Base-by-base conservation (phyloP, 805 yeast species). In the Soucietia sequanensis region DNA sequence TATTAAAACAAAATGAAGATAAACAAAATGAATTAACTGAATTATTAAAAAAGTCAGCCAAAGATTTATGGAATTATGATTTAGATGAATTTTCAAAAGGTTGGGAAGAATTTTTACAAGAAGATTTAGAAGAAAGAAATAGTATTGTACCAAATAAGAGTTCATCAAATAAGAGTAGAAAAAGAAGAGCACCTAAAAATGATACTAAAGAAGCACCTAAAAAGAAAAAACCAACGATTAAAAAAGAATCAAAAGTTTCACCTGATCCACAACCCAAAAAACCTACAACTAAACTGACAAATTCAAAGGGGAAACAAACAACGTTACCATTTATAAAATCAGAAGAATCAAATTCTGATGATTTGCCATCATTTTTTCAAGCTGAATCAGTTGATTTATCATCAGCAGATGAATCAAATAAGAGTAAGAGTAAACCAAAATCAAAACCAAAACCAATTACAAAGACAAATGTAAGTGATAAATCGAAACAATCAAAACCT, bases 51-150 rank as follows among this genome's bases (percentile, higher is more conserved):
- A 69, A 78, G 51, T 68, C 84, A 9, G 89, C 96, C 11, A 87
- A 86, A 56, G 97, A 90, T 56, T 65, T 93, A 37, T 93, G 99
- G 99, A 74, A 66, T 39, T 71, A 60, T 29, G 99, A 93, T 56
- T 69, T 93, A 46, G 95, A 88, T 37, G 81, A 63, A 0, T 91
- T 93, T 58, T 52, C 76, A 39, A 67, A 47, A 6, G 73, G 72
- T 8, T 93, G 91, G 81, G 72, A 80, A 2, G 63, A 72, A 37
- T 89, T 86, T 57, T 61, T 87, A 52, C 70, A 66, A 20, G 76
- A 70, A 8, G 96, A 90, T 56, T 74, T 71, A 36, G 75, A 72
- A 38, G 74, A 72, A 38, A 75, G 88, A 42, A 66, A 70, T 23
- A 68, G 73, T 23, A 55, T 76, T 36, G 57, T 70, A n/a, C 63